Percentiles rank a stretch among this genome's conserved stretches.
phyloP scores from a whole-genome alignment of 2,329 filamentous ascomycete genomes.

The Eutypa lata region DNA sequence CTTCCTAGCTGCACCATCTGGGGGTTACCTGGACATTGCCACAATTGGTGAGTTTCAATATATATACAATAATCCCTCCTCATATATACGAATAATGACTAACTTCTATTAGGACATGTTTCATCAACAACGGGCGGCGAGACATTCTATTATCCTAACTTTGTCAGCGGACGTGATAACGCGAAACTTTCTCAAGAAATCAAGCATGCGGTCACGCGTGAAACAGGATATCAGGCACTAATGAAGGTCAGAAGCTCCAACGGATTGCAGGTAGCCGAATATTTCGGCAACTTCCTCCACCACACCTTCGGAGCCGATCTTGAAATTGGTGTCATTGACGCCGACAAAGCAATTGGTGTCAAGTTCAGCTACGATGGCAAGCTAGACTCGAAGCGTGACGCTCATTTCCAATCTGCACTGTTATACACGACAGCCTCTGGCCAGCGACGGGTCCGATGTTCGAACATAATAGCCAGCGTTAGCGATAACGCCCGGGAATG shows the following conservation, averaged over 20 bases:
- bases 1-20: conserved; percentile 87
- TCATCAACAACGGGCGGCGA: conserved; percentile 90
- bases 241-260: conserved; percentile 99
- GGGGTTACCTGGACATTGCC: conserved; percentile 88
- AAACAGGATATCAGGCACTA: conserved; percentile 91
- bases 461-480: conserved; percentile 89
- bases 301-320: conserved; percentile 93
- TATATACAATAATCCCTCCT: not conserved
- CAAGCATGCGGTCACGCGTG: conserved; percentile 78
- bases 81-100: conserved; percentile 3
- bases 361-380: conserved; percentile 96
- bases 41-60: conserved; percentile 67
- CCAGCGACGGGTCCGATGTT: conserved; percentile 86
- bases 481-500: conserved; percentile 79
- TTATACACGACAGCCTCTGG: conserved; percentile 91
- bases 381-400: conserved; percentile 92
- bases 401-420: conserved; percentile 93
- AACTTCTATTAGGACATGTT: conserved; percentile 62
- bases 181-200: conserved; percentile 83
- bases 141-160: conserved; percentile 96
- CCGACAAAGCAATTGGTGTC: conserved; percentile 89
- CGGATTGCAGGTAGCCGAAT: conserved; percentile 87
- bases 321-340: conserved; percentile 87
- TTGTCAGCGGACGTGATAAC: conserved; percentile 80
- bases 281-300: conserved; percentile 95